Evolutionary conservation across 2,329 filamentous ascomycete species (phyloP), one percentile per base, ranked within the genome.

Genomic region (Tolypocladium paradoxum): DNA sequence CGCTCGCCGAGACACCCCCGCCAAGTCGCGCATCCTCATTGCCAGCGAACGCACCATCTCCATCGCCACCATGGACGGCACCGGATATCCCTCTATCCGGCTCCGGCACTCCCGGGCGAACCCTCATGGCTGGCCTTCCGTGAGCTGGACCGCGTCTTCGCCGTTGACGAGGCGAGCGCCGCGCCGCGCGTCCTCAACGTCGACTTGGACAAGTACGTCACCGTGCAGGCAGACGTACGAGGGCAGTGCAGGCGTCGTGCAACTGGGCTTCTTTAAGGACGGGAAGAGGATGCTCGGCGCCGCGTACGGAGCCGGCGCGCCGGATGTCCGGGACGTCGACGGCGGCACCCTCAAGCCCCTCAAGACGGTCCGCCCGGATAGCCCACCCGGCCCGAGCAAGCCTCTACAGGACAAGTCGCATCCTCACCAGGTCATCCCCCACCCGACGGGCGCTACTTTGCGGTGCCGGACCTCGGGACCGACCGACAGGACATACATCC

Each of bases 391-490:
- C 6, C 67, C 68, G 29, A 60, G 65, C 49, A 55, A 59, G 51
- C 61, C 58, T n/a, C 64, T 65, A 35, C 70, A 73, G 60, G 59
- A 58, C 11, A 56, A 57, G 16, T 54, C 70, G 38, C 68, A 73
- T 52, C 73, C 76, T 29, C 77, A 80, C 61, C 73, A 79, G 64
- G 66, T 71, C 12, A 62, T 75, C 27, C 66, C 74, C 11, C 76
- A 79, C 56, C 75, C 75, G 8, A 71, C 70, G 3, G 76, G 31
- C 70, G 71, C 48, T 80, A 68, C 66, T 76, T 77, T 58, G 66
- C 72, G 53, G 67, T 76, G 52, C 72, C 72, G 54, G 74, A 79
- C 58, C 71, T 79, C 12, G 77, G 76, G n/a, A n/a, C n/a, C n/a
- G 55, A 73, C 70, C 34, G 75, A 79, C 64, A 61, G 64, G n/a